Base-by-base conservation (phyloP, 2,329 filamentous ascomycete genomes). In the Ceratocystis destructans region DNA sequence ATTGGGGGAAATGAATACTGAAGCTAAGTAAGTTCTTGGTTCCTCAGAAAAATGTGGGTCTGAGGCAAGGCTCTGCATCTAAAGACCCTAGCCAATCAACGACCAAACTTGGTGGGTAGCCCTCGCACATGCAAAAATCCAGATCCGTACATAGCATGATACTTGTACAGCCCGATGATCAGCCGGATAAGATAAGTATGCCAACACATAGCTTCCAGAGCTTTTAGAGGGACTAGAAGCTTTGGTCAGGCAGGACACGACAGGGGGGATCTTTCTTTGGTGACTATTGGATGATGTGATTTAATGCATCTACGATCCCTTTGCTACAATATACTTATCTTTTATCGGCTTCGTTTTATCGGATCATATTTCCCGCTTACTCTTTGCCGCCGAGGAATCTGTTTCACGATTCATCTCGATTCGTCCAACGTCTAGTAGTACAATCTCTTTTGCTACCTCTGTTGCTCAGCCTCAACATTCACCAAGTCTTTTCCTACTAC, bases 161-260 rank as follows among this genome's bases (percentile, higher is more conserved):
- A 2, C 10, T 28, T 61, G 57, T 41, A 22, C 15, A 22, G 6
- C 8, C 64, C 64, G 64, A 65, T 7, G 10, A 41, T 65, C 45
- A 48, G 28, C 55, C 64, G 44, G 55, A 65, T 61, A 65, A 65
- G 64, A 65, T 65, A 65, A 59, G 28, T 15, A 12, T 6, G 20
- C 41, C 22, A 62, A 7, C 62, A 15, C 37, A 41, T 41, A 41
- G 37, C 37, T 41, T 41, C 37, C 37, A 41, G 37, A 41, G 37
- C 37, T 41, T 41, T 59, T 10, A 17, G 22, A 10, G 33, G 55
- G 31, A 41, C 37, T 3, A 53, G 48, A 59, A 59, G 55, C 55
- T 59, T 59, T 59, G 55, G 8, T 59, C 48, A 53, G 8, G 22
- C 48, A 53, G 8, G 22, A 53, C 48, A 59, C 48, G 48, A 53